Percentiles rank a stretch among this genome's conserved stretches.
These are phyloP conservation scores for Aspergillus niger DNA, from an alignment of 2,329 filamentous ascomycete species.

Conservation along the genomic window DNA sequence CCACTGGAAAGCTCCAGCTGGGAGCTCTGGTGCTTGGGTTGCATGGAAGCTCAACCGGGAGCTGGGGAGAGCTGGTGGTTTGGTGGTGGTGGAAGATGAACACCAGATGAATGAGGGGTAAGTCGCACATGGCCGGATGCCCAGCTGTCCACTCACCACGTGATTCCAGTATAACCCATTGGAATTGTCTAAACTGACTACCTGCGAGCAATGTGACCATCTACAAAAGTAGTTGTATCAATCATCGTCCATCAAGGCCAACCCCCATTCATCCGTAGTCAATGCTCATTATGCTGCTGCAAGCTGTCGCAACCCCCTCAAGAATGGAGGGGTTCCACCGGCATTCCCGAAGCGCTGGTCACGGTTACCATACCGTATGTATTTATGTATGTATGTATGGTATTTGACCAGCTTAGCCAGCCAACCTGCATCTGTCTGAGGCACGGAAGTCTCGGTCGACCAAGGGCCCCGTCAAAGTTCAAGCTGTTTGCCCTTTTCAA, in stretches of 20 bases:
- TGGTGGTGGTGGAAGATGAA: background rate
- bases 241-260: background rate
- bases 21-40: conserved; percentile 19
- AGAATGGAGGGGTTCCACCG: conserved; percentile 20
- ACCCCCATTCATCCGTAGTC: conserved; percentile 4
- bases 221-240: background rate
- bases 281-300: conserved; percentile 11
- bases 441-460: background rate
- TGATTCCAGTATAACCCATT: background rate
- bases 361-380: conserved; percentile 9
- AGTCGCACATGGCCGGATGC: conserved; percentile 16
- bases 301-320: conserved; percentile 20
- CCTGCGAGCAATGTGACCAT: conserved; percentile 1
- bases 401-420: conserved; percentile 1
- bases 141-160: conserved; percentile 4
- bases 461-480: background rate
- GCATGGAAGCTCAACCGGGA: conserved; percentile 22
- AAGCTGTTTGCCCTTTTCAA: background rate
- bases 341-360: conserved; percentile 20
- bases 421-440: background rate
- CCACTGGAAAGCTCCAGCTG: conserved; percentile 19
- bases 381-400: background rate
- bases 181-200: background rate
- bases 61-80: conserved; percentile 24
- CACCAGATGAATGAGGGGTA: conserved; percentile 6